Evolutionary conservation across 371 early-diverging fungal species (phyloP), one percentile per base, ranked within the genome.

Genomic region (Mucor piriformis): DNA sequence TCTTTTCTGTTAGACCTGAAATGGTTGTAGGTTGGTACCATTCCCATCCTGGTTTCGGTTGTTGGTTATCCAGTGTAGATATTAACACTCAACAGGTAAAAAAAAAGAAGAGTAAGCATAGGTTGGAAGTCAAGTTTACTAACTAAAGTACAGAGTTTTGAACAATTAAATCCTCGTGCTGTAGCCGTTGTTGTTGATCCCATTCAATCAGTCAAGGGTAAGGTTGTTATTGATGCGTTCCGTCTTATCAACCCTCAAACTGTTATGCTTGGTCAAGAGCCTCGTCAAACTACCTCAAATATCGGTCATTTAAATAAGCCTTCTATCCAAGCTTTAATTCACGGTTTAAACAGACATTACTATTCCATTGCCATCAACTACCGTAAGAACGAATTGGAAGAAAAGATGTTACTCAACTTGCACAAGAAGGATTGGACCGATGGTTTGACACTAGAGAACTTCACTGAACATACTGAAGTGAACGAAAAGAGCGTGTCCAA

Each of bases 21-120:
- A 95, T 94, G 84, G 99, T 99, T n/a, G 99, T 99, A 18, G 99
- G 99, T 16, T 99, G 99, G 99, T 99, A 99, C 76, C 99, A 99
- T 84, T 98, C 98, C 54, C 99, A 99, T 80, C 99, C 99, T 25
- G 99, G 99, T 53, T 99, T 99, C 72, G 99, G 99, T 20, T 99
- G 99, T 85, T 99, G 99, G 99, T 88, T 99, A 25, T 98, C 98
- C 13, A 97, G 94, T 65, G 99, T 99, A 15, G 99, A 99, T 81
- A 94, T 99, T 43, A 97, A 96, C 77, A 99, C 99, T 50, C 99
- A 99, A 76, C 95, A 95, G 46, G 46, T 46, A 46, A 46, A 83
- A 92, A 90, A 79, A n/a, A 33, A 91, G 42, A 18, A 0, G 20
- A 42, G 5, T 18, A 6, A 16, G 18, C 3, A 40, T 16, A 40